Conservation (phyloP, 257 asterid genomes). For the Haberlea rhodopensis region DNA sequence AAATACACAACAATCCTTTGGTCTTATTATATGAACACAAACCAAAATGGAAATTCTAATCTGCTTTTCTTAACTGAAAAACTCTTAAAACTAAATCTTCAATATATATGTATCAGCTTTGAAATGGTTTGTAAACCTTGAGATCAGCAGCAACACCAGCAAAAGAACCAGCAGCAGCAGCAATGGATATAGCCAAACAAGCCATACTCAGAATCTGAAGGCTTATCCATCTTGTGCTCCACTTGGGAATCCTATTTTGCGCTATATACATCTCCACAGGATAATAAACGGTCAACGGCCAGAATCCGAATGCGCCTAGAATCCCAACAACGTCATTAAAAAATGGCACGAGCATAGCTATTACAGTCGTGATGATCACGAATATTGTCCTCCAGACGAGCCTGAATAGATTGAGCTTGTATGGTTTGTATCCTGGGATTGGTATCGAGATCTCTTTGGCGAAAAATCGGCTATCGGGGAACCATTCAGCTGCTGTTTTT, state of each 20-base stretch:
- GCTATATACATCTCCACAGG: conserved; percentile 17
- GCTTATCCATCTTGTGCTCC: conserved; percentile 18
- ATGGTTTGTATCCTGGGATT: neutral
- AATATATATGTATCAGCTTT: neutral
- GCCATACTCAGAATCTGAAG: conserved; percentile 12
- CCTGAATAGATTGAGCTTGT: conserved; percentile 8
- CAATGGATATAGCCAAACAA: conserved; percentile 5
- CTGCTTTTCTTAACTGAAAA: neutral
- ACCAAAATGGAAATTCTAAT: neutral
- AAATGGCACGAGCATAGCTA: conserved; percentile 13
- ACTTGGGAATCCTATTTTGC: conserved; percentile 12
- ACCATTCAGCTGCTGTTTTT: neutral
- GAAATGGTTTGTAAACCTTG: conserved; percentile 12
- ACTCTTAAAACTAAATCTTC: neutral
- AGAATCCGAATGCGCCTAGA: conserved; percentile 14
- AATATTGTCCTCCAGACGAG: conserved; percentile 13
- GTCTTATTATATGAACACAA: conserved; percentile 4
- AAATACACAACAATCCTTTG: conserved; percentile 10
- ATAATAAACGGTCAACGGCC: conserved; percentile 11
- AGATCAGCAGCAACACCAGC: conserved; percentile 14
- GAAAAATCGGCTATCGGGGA: conserved; percentile 2
- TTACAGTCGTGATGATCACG: conserved; percentile 9
- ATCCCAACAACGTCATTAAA: conserved; percentile 13
- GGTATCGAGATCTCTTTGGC: conserved; percentile 3
- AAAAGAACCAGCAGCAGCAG: conserved; percentile 15